phyloP scores from a whole-genome alignment of 768 basidiomycete genomes.

The Hygrocybe coccinea region DNA sequence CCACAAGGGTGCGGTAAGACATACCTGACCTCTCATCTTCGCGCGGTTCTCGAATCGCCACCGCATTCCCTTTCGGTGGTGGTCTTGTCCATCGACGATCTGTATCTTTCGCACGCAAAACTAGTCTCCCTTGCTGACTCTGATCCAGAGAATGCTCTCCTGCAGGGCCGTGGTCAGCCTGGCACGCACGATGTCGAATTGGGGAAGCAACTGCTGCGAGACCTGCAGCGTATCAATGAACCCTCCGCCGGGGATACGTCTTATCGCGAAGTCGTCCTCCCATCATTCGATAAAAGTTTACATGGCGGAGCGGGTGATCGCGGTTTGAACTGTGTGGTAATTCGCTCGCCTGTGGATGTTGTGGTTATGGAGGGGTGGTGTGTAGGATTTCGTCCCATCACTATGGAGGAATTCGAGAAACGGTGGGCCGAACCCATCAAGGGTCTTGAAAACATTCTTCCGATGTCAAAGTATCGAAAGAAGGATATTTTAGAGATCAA shows the following conservation, averaged over 20 bases:
- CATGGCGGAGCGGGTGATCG: constrained; percentile 84
- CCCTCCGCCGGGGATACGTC: constrained; percentile 26
- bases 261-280: constrained; percentile 45
- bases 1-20: constrained; percentile 96
- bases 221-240: constrained; percentile 37
- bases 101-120: constrained; percentile 71
- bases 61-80: constrained; percentile 53
- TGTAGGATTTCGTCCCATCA: constrained; percentile 75
- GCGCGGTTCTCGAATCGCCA: constrained; percentile 34
- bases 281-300: constrained; percentile 84
- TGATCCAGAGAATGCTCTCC: constrained; percentile 58
- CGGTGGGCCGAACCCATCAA: constrained; percentile 38
- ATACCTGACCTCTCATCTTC: constrained; percentile 61
- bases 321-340: constrained; percentile 39
- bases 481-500: constrained; percentile 63
- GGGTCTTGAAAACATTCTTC: constrained; percentile 20
- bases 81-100: constrained; percentile 75
- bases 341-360: constrained; percentile 50
- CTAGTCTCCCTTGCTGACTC: constrained; percentile 51
- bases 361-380: constrained; percentile 97
- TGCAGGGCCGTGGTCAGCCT: constrained; percentile 84
- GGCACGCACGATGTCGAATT: constrained; percentile 85
- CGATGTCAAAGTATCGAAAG: constrained; percentile 34
- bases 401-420: constrained; percentile 43
- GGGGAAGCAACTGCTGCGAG: constrained; percentile 47